Evolutionary conservation across 2,329 filamentous ascomycete species (phyloP).

Genomic region (Xylariaceae sp.): DNA sequence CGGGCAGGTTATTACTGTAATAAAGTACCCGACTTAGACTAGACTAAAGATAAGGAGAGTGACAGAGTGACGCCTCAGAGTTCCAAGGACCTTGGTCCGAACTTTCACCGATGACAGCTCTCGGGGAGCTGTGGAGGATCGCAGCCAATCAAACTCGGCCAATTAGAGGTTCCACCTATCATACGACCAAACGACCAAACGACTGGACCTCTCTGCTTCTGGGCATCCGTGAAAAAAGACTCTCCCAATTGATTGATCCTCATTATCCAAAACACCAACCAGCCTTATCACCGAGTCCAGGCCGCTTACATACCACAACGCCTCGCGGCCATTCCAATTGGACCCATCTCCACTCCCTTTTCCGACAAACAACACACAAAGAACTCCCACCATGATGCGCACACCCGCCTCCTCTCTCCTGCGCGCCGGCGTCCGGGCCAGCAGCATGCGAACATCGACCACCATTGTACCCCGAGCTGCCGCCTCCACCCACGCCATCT

Average conservation of each 20-base stretch:
- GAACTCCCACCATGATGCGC: slow-evolving; percentile 56
- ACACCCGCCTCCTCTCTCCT: slow-evolving; percentile 59
- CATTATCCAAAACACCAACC: slow-evolving; percentile 28
- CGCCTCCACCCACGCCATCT: slow-evolving; percentile 87
- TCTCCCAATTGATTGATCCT: slow-evolving; percentile 30
- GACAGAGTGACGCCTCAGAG: slow-evolving; percentile 6
- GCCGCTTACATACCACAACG: slow-evolving; percentile 18
- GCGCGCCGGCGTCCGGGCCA: slow-evolving; percentile 53
- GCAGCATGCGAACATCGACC: slow-evolving; percentile 44
- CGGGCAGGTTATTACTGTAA: too few species aligned
- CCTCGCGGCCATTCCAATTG: slow-evolving; percentile 36
- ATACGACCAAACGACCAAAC: slow-evolving; percentile 32
- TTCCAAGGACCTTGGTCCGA: slow-evolving; percentile 29
- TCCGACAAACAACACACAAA: not conserved
- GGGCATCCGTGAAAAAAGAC: slow-evolving; percentile 38
- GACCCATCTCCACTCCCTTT: slow-evolving; percentile 37
- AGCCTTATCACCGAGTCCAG: slow-evolving; percentile 12
- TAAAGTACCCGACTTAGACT: too few species aligned
- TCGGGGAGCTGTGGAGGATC: slow-evolving; percentile 19
- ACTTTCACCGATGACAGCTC: slow-evolving; percentile 32
- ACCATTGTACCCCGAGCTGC: slow-evolving; percentile 56
- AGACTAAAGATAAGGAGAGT: too few species aligned
- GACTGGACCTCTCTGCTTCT: slow-evolving; percentile 16
- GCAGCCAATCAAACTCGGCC: slow-evolving; percentile 19
- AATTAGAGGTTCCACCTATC: slow-evolving; percentile 36